phyloP scores from a whole-genome alignment of 169 alveolate species.

The Cryptosporidium ubiquitum region DNA sequence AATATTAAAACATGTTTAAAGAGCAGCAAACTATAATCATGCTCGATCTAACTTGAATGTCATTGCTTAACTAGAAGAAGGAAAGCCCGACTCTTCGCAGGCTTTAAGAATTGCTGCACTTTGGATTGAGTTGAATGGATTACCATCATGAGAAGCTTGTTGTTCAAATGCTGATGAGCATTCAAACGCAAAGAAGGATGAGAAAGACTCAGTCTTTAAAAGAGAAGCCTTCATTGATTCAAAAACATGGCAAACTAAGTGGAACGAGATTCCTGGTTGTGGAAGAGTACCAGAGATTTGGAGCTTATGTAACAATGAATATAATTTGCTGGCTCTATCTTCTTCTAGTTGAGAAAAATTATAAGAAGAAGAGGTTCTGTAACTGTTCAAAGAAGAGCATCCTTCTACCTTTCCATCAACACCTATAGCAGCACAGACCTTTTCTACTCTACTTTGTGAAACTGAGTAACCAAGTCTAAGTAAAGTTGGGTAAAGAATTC shows the following conservation, averaged over 20 bases:
- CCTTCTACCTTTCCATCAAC: conserved; percentile 41
- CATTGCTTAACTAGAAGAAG: not conserved
- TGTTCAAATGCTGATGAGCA: conserved; percentile 72
- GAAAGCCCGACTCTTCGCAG: conserved; percentile 54
- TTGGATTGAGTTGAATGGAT: conserved; percentile 14
- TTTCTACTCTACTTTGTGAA: conserved; percentile 39
- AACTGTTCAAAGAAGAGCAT: conserved; percentile 48
- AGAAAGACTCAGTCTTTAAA: conserved; percentile 15
- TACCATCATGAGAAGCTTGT: conserved; percentile 41
- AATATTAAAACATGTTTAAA: not conserved
- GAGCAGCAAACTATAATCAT: not conserved
- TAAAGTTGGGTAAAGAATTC: conserved; percentile 43
- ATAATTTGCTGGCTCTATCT: conserved; percentile 14
- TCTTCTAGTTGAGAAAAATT: conserved; percentile 16
- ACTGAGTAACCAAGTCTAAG: conserved; percentile 59
- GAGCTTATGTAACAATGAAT: not conserved
- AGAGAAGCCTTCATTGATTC: conserved; percentile 65
- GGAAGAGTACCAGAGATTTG: not conserved
- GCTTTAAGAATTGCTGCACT: conserved; percentile 26
- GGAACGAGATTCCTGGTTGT: not conserved
- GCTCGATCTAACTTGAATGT: not conserved
- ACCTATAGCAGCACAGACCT: conserved; percentile 59
- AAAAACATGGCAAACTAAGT: conserved; percentile 46
- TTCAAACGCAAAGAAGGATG: conserved; percentile 48
- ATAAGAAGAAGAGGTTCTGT: conserved; percentile 41